These are phyloP conservation scores for Pseudomonodictys pantanalensis DNA, from an alignment of 495 filamentous ascomycete species.

Conservation along the genomic window DNA sequence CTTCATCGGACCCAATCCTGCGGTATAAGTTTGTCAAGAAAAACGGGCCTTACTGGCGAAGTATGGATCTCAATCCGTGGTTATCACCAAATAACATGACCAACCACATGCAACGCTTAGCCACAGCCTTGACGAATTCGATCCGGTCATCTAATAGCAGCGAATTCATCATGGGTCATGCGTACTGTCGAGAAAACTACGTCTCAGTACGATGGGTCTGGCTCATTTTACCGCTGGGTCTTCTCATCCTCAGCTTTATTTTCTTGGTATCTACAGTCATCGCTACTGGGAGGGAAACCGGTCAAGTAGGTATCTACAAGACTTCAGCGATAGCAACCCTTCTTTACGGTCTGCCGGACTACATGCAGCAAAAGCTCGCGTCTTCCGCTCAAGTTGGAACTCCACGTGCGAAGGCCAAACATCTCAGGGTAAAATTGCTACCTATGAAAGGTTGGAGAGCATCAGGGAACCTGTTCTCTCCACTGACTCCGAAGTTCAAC, in stretches of 20 bases:
- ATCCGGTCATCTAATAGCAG: conserved; percentile 10
- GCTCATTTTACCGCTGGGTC: conserved; percentile 17
- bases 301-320: conserved; percentile 28
- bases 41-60: neutral
- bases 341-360: conserved; percentile 22
- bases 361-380: conserved; percentile 27
- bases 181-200: conserved; percentile 12
- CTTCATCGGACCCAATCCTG: neutral
- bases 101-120: conserved; percentile 14
- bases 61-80: conserved; percentile 21
- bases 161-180: conserved; percentile 4
- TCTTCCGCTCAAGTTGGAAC: neutral
- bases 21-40: neutral
- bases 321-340: conserved; percentile 30
- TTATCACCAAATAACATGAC: conserved; percentile 8
- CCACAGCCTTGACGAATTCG: conserved; percentile 19
- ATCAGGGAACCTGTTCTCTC: conserved; percentile 15
- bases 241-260: conserved; percentile 11
- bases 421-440: conserved; percentile 20
- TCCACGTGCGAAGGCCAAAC: conserved; percentile 21
- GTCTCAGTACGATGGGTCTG: conserved; percentile 23
- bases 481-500: neutral
- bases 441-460: conserved; percentile 19
- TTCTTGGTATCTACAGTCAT: conserved; percentile 28
- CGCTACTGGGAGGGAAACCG: conserved; percentile 6